Conservation (phyloP, 2,329 filamentous ascomycete genomes). For the Penicillium sp. region DNA sequence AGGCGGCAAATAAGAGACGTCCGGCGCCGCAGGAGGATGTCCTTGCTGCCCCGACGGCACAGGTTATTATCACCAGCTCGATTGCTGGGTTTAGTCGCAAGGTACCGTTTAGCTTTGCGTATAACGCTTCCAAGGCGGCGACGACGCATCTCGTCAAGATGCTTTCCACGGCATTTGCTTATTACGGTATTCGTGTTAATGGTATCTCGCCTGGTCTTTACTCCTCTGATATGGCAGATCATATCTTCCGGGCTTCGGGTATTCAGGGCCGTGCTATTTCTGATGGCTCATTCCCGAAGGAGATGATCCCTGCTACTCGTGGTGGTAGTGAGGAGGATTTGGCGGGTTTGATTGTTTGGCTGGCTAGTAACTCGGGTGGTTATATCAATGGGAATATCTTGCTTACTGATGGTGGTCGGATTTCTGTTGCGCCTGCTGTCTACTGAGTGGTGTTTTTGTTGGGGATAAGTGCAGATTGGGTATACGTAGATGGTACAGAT, state of each 20-base stretch:
- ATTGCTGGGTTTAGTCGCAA: conserved; percentile 46
- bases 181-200: conserved; percentile 49
- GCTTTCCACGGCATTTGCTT: conserved; percentile 43
- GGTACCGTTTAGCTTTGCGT: conserved; percentile 42
- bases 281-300: conserved; percentile 42
- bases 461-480: background rate
- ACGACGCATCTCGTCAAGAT: conserved; percentile 51
- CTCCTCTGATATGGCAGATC: conserved; percentile 59
- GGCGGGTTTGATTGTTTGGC: conserved; percentile 62
- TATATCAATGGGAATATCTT: conserved; percentile 65
- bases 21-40: conserved; percentile 26
- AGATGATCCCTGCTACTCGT: conserved; percentile 56
- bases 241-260: conserved; percentile 44
- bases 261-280: conserved; percentile 34
- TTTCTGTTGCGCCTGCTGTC: conserved; percentile 55
- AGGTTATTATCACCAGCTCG: conserved; percentile 49
- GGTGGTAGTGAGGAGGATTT: conserved; percentile 63
- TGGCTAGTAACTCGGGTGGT: conserved; percentile 62
- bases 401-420: conserved; percentile 61
- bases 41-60: conserved; percentile 36
- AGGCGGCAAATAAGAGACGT: conserved; percentile 43
- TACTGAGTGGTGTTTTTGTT: conserved; percentile 40
- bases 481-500: background rate
- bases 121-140: conserved; percentile 48
- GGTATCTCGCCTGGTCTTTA: conserved; percentile 55